These are phyloP conservation scores for Scalesia atractyloides DNA, from an alignment of 129 eudicot species.

Conservation along the genomic window DNA sequence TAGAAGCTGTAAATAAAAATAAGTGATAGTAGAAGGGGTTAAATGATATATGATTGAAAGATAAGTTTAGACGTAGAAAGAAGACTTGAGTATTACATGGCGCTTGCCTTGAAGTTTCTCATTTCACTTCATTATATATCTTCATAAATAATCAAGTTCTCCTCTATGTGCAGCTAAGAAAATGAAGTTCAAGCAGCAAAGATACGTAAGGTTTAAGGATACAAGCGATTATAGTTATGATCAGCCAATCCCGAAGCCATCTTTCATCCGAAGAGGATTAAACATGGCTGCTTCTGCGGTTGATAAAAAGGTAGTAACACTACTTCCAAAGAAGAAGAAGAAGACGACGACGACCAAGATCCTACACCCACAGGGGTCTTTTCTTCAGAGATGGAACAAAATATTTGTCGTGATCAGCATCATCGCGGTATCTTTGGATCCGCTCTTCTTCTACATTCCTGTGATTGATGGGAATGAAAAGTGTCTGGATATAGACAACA, in stretches of 20 bases:
- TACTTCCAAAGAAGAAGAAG: not conserved
- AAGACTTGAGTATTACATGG: not conserved
- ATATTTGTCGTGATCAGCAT: constrained; percentile 59
- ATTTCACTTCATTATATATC: too few species aligned
- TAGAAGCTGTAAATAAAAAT: not conserved
- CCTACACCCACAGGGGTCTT: constrained; percentile 71
- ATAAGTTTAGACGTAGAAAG: not conserved
- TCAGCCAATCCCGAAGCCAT: not conserved
- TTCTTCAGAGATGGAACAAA: constrained; percentile 79
- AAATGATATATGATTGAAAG: not conserved
- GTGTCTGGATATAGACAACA: constrained; percentile 57
- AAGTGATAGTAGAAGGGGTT: constrained; percentile 1
- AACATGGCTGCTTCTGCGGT: too few species aligned
- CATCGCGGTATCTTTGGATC: constrained; percentile 73
- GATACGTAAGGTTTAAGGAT: constrained; percentile 58
- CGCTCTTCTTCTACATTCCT: constrained; percentile 81
- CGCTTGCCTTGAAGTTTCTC: too few species aligned
- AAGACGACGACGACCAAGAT: constrained; percentile 12
- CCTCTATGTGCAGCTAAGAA: too few species aligned
- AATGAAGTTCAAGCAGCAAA: constrained; percentile 43
- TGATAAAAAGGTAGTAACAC: too few species aligned
- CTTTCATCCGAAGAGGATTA: too few species aligned
- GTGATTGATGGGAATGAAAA: constrained; percentile 42
- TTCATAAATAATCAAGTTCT: too few species aligned
- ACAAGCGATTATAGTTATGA: constrained; percentile 39